Base-by-base conservation (phyloP, 2,329 filamentous ascomycete genomes). In the Exserohilum rostratum region DNA sequence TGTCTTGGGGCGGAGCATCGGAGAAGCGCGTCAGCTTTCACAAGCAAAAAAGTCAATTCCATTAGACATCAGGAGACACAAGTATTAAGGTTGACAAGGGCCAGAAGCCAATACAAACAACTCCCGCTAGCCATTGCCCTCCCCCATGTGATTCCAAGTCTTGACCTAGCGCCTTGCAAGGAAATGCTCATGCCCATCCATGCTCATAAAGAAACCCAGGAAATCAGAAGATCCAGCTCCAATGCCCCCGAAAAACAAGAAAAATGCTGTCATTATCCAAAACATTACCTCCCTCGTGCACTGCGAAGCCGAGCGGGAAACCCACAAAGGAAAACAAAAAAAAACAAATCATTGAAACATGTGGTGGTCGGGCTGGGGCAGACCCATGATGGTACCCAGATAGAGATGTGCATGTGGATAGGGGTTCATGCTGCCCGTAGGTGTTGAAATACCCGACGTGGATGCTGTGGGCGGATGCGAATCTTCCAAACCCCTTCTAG, bases 371-470 rank as follows among this genome's bases (percentile, higher is more conserved):
- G 50, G 46, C 29, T 30, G 43, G 18, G 50, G 57, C n/a, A 54
- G 47, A 10, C 48, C 51, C 43, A 57, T 35, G n/a, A 54, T 40
- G 35, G 46, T 42, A 34, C 55, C 39, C 29, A 60, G 29, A 57
- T 49, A 22, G 53, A 53, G 46, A 52, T 53, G 59, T 47, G 56
- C 40, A 22, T 59, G 59, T 13, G 60, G 60, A 5, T 53, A 53
- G 17, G 40, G 38, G 2, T 60, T 59, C 45, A 62, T 58, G 46
- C 46, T 58, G 31, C 46, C 46, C 7, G 42, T 57, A 5, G 66
- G 66, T 13, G 66, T 68, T 15, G 61, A 64, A 3, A 57, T 63
- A 7, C 64, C 62, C 6, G 65, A 67, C 12, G 52, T 56, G 3
- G 61, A 61, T 20, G 59, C 56, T 20, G 62, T 60, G 30, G 58